A percentile compares a stretch with the other conserved stretches of the same genome.
Conservation (phyloP, 1,284 basidiomycete genomes). For the Termitomyces sp. region DNA sequence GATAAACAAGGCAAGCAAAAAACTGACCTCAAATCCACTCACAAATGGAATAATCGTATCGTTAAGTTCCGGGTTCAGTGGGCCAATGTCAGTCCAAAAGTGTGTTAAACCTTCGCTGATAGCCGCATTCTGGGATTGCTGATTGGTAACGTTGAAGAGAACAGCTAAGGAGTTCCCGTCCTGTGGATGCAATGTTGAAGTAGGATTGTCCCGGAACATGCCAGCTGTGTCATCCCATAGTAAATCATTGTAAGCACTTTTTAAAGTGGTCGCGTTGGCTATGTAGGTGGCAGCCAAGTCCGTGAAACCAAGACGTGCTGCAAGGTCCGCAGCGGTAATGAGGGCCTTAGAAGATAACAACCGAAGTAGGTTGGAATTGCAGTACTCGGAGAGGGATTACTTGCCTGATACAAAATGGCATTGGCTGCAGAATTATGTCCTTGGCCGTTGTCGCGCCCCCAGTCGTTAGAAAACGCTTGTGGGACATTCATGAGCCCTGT, state of each 20-base stretch:
- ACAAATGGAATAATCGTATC: slow-evolving; percentile 50
- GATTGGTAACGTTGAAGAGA: slow-evolving; percentile 43
- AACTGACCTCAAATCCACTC: slow-evolving; percentile 41
- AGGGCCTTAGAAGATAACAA: slow-evolving; percentile 31
- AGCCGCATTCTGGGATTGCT: slow-evolving; percentile 32
- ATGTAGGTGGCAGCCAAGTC: slow-evolving; percentile 30
- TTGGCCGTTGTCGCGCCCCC: slow-evolving; percentile 43
- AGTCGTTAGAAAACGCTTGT: slow-evolving; percentile 35
- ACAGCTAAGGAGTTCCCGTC: slow-evolving; percentile 49
- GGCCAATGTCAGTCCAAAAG: slow-evolving; percentile 46
- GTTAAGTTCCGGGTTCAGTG: slow-evolving; percentile 44
- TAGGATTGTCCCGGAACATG: slow-evolving; percentile 43
- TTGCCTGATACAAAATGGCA: slow-evolving; percentile 41
- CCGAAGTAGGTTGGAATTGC: not conserved
- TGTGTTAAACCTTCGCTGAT: slow-evolving; percentile 39
- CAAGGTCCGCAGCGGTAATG: slow-evolving; percentile 43
- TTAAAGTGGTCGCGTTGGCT: slow-evolving; percentile 38
- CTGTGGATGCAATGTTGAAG: slow-evolving; percentile 40
- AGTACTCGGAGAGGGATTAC: not conserved
- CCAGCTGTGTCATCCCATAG: slow-evolving; percentile 40
- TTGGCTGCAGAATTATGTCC: slow-evolving; percentile 47
- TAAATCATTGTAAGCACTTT: slow-evolving; percentile 35
- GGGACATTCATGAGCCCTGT: slow-evolving; percentile 46
- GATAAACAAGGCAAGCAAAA: not conserved
- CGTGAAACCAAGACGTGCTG: slow-evolving; percentile 32